Evolutionary conservation across 805 yeast genomes (phyloP).

Genomic region (Lachancea nothofagi): DNA sequence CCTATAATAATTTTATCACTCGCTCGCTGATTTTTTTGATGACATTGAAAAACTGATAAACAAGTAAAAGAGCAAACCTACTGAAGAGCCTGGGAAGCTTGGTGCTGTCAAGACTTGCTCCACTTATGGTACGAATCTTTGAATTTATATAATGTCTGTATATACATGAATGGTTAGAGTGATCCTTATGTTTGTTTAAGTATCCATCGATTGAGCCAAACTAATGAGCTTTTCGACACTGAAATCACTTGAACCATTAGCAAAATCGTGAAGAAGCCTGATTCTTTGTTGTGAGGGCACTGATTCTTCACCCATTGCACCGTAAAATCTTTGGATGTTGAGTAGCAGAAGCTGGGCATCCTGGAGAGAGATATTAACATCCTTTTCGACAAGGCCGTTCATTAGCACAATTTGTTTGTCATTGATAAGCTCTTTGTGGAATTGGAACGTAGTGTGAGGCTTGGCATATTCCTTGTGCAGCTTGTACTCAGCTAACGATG

Average conservation of each 20-base stretch:
- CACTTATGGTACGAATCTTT: neutral
- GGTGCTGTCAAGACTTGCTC: no score
- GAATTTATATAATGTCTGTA: neutral
- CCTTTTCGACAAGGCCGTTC: conserved; percentile 80
- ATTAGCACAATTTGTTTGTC: conserved; percentile 65
- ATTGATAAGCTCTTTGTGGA: conserved; percentile 70
- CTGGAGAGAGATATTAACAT: conserved; percentile 56
- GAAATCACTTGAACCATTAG: conserved; percentile 61
- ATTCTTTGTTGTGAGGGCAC: conserved; percentile 45
- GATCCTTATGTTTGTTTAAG: neutral
- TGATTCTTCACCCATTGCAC: conserved; percentile 48
- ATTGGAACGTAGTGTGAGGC: conserved; percentile 87
- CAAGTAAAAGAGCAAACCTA: no score
- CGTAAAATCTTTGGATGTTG: conserved; percentile 78
- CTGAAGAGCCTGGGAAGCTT: no score
- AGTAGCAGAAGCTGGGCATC: conserved; percentile 76
- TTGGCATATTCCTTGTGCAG: conserved; percentile 86
- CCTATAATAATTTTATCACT: neutral
- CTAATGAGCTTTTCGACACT: conserved; percentile 59
- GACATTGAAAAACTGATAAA: no score
- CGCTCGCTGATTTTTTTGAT: neutral
- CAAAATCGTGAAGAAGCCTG: conserved; percentile 60
- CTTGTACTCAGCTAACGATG: conserved; percentile 87
- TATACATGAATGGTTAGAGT: neutral
- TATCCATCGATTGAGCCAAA: conserved; percentile 69